A percentile compares a stretch with the other conserved stretches of the same genome.
Evolutionary conservation across 2,329 filamentous ascomycete species (phyloP).

Genomic region (Sarocladiaceae sp.): DNA sequence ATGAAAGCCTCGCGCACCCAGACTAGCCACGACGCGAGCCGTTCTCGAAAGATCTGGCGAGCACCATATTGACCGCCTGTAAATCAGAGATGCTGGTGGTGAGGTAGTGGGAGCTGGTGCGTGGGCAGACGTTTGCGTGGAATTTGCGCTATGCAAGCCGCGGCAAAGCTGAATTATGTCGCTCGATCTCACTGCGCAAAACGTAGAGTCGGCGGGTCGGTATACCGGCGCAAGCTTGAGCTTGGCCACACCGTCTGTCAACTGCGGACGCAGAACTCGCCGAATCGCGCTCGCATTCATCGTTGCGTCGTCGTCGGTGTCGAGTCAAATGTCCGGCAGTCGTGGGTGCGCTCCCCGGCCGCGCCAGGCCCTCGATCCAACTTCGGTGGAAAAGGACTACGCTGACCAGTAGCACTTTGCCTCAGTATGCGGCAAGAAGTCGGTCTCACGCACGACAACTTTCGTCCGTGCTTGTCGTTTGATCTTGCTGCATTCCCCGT

Average conservation of each 20-base stretch:
- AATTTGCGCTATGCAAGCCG: neutral
- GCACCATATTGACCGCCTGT: neutral
- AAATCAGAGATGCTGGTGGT: neutral
- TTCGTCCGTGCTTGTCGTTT: neutral
- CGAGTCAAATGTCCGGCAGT: neutral
- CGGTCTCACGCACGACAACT: neutral
- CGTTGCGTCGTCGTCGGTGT: slow-evolving; percentile 22
- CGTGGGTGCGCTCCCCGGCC: slow-evolving; percentile 5
- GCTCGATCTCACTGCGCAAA: neutral
- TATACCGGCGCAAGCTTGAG: neutral
- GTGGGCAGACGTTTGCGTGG: too few relatives aligned
- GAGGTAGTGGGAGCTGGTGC: neutral
- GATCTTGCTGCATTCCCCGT: slow-evolving; percentile 7
- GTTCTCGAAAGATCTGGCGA: neutral
- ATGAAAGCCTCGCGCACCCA: neutral
- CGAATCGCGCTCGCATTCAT: slow-evolving; percentile 46
- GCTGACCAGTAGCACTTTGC: too few relatives aligned
- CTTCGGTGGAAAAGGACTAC: too few relatives aligned
- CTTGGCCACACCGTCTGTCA: slow-evolving; percentile 23
- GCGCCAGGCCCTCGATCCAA: slow-evolving; percentile 1
- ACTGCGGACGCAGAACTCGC: slow-evolving; percentile 42
- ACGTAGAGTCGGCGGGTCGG: neutral
- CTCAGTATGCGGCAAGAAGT: too few relatives aligned
- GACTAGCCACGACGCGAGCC: too few relatives aligned
- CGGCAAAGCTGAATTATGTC: neutral